Evolutionary conservation across 2,329 filamentous ascomycete species (phyloP).

Genomic region (Hypoxylon sp.): DNA sequence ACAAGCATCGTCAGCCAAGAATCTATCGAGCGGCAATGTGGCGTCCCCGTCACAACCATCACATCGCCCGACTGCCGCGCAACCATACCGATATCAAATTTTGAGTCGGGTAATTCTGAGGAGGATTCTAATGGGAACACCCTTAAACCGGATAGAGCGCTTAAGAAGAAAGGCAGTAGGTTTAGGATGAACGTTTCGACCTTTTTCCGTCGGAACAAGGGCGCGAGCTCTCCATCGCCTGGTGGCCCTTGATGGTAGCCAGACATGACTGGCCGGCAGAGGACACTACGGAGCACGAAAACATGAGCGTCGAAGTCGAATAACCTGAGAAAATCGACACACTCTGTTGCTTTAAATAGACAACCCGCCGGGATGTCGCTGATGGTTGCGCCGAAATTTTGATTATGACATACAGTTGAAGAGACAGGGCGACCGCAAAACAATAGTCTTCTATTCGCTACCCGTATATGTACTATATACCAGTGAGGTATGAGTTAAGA

Average conservation of each 20-base stretch:
- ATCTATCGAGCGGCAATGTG: slow-evolving; percentile 64
- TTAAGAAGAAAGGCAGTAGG: slow-evolving; percentile 73
- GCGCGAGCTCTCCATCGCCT: slow-evolving; percentile 52
- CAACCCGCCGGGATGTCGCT: not conserved
- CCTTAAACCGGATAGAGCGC: slow-evolving; percentile 62
- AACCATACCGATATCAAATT: slow-evolving; percentile 44
- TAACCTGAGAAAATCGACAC: slow-evolving; percentile 13
- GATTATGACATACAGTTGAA: slow-evolving; percentile 14
- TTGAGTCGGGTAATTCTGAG: slow-evolving; percentile 52
- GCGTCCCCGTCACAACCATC: slow-evolving; percentile 58
- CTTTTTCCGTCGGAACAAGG: slow-evolving; percentile 68
- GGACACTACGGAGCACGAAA: slow-evolving; percentile 12
- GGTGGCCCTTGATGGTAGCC: slow-evolving; percentile 41
- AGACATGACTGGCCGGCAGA: slow-evolving; percentile 18
- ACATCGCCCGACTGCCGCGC: slow-evolving; percentile 55
- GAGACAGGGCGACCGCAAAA: slow-evolving; percentile 1
- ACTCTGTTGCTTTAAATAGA: slow-evolving; percentile 19
- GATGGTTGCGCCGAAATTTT: slow-evolving; percentile 6
- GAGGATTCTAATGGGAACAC: slow-evolving; percentile 59
- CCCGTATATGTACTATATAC: slow-evolving; percentile 39
- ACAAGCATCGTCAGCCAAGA: slow-evolving; percentile 74
- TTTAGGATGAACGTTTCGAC: slow-evolving; percentile 73
- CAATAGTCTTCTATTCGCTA: slow-evolving; percentile 9
- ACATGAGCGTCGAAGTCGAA: slow-evolving; percentile 5
- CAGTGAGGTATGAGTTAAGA: slow-evolving; percentile 19